Base-by-base conservation (phyloP, 140 eudicot genomes). In the Ambrosia hybrid region DNA sequence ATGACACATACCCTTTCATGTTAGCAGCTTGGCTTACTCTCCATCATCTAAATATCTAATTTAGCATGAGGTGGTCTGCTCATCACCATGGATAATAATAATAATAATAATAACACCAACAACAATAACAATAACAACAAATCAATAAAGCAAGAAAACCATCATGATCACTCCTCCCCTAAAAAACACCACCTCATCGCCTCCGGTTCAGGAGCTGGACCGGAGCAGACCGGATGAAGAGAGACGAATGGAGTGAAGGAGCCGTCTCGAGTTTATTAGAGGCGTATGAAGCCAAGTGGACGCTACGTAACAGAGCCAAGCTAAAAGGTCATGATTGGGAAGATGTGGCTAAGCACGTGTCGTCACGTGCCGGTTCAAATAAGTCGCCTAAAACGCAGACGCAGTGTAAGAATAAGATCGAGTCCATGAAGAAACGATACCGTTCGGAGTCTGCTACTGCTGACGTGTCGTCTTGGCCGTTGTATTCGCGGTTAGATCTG, bases 191-290 rank as follows among this genome's bases (percentile, higher is more conserved):
- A 7, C 41, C 39, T 13, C 55, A 3, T 30, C 2, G 11, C 12
- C 52, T 61, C 48, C n/a, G 67, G 39, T 11, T 36, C 70, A 7
- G 51, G 71, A 6, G 57, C 67, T 14, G 75, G 70, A 0, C 79
- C 86, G 16, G 70, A 0, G 81, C 86, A 26, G 97, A 91, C 66
- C 65, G 98, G 30, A 11, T 87, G 62, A 92, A 89, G 68, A 73
- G 98, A 73, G 98, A 92, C 15, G 98, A 92, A 46, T 92, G 98
- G 98, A 92, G 98, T 43, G 98, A 92, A 85, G 98, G 98, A 2
- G 98, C 98, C 10, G 98, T 92, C 30, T 80, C 95, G 1, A 68
- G 80, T 49, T 86, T 92, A 0, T 81, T 92, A 36, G 95, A 89
- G 71, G 98, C 96, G 26, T 92, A 92, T 49, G 98, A 92, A 72